These are phyloP conservation scores for Gnaphalium uliginosum DNA, from an alignment of 129 eudicot species.

Conservation along the genomic window DNA sequence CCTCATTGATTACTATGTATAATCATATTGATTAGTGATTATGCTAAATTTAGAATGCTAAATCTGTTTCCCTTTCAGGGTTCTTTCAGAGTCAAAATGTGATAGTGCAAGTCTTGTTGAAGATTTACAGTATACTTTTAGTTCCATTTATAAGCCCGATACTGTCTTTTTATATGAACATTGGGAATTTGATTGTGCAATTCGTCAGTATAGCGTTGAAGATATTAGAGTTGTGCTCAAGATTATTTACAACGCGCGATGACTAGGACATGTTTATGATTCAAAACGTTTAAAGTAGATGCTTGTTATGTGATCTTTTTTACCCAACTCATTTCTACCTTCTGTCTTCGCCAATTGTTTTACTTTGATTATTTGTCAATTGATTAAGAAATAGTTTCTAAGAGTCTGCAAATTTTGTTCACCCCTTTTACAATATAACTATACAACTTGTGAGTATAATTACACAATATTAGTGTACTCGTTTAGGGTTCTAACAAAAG, in stretches of 20 bases:
- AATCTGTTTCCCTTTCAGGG: slow-evolving; percentile 34
- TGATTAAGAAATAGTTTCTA: too few species aligned
- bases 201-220: slow-evolving; percentile 38
- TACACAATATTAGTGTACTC: too few species aligned
- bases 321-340: background rate
- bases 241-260: slow-evolving; percentile 23
- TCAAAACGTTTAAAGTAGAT: background rate
- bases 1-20: background rate
- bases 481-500: too few species aligned
- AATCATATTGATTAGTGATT: background rate
- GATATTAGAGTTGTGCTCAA: slow-evolving; percentile 31
- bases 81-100: slow-evolving; percentile 60
- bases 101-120: slow-evolving; percentile 48
- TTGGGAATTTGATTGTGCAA: slow-evolving; percentile 43
- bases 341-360: too few species aligned
- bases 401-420: too few species aligned
- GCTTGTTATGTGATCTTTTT: background rate
- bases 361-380: too few species aligned
- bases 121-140: slow-evolving; percentile 44
- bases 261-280: slow-evolving; percentile 10
- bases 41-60: background rate
- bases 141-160: slow-evolving; percentile 65
- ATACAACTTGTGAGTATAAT: too few species aligned
- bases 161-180: slow-evolving; percentile 55
- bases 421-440: too few species aligned